These are phyloP conservation scores for Barnettozyma sucrosica DNA, from an alignment of 805 yeast genomes.

Conservation along the genomic window DNA sequence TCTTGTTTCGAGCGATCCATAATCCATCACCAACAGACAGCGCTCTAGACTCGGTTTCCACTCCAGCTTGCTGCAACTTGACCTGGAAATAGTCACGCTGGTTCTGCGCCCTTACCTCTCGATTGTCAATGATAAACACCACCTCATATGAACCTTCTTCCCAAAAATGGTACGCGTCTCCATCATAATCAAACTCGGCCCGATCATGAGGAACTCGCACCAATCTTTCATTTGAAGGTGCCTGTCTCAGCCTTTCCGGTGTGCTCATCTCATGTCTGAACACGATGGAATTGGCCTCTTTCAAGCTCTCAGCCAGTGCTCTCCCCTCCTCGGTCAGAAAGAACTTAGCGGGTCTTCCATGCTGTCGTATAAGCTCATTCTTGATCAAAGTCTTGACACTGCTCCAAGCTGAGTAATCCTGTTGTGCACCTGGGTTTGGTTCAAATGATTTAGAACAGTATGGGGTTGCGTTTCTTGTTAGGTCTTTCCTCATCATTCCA, in stretches of 20 bases:
- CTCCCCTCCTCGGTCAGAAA: constrained; percentile 66
- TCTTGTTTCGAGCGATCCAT: constrained; percentile 76
- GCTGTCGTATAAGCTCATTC: constrained; percentile 49
- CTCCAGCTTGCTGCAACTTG: constrained; percentile 43
- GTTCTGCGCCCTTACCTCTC: constrained; percentile 66
- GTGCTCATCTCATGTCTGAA: constrained; percentile 25
- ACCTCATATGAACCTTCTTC: constrained; percentile 51
- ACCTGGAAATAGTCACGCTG: constrained; percentile 68
- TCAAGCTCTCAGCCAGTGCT: constrained; percentile 52
- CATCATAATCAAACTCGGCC: not conserved
- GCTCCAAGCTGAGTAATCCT: constrained; percentile 72
- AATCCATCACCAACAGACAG: constrained; percentile 81
- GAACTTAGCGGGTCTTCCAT: constrained; percentile 57
- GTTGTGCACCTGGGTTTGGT: constrained; percentile 53
- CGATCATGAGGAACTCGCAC: constrained; percentile 6
- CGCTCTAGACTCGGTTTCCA: constrained; percentile 47
- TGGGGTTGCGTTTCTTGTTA: constrained; percentile 46
- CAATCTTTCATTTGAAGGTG: constrained; percentile 6
- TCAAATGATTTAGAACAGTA: constrained; percentile 55
- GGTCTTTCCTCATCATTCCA: constrained; percentile 63
- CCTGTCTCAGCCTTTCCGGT: constrained; percentile 16
- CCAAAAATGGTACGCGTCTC: constrained; percentile 45
- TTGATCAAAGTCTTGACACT: constrained; percentile 57
- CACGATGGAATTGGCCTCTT: constrained; percentile 36
- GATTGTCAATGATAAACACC: constrained; percentile 63